Evolutionary conservation across 768 basidiomycete genomes (phyloP), one percentile per base, ranked within the genome.

Genomic region (Mycena galopus): DNA sequence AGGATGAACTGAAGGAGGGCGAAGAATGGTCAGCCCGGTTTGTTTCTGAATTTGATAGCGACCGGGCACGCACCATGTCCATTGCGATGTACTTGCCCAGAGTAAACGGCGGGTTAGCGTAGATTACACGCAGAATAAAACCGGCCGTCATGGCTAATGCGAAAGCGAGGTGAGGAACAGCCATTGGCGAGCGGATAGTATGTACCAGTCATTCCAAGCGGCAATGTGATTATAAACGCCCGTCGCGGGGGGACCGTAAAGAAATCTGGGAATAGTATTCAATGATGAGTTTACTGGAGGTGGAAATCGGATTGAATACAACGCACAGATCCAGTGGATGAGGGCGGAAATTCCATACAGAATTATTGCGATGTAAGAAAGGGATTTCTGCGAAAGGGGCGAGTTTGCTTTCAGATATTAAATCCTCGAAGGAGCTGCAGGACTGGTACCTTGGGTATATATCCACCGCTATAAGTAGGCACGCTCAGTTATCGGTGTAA

Each of bases 121-220:
- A 71, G 2, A 65, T 29, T 27, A 71, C 8, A 10, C 73, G 73
- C 3, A 71, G 44, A 8, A 37, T 51, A 32, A 71, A 74, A 11
- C 69, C 69, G 23, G 25, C 30, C 12, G 69, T 37, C 70, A 69
- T 71, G 30, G 63, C 61, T 73, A 11, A 17, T 37, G 27, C 23
- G 17, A 25, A 17, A 9, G 62, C 2, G 33, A 55, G 33, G 39
- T 16, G 9, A 17, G 30, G 19, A 56, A 7, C 35, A 0, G 51
- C 3, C 17, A n/a, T 21, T 11, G 23, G 19, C 14, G 66, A 53
- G 10, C 30, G n/a, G n/a, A n/a, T n/a, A n/a, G n/a, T n/a, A 42
- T 16, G 39, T 42, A 76, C 75, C 59, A 8, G 67, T 69, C 76
- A 77, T 75, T 30, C 76, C 76, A 16, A 77, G 44, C 7, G 69